phyloP scores from a whole-genome alignment of 208 protist genomes.

The Acanthamoeba sp. region DNA sequence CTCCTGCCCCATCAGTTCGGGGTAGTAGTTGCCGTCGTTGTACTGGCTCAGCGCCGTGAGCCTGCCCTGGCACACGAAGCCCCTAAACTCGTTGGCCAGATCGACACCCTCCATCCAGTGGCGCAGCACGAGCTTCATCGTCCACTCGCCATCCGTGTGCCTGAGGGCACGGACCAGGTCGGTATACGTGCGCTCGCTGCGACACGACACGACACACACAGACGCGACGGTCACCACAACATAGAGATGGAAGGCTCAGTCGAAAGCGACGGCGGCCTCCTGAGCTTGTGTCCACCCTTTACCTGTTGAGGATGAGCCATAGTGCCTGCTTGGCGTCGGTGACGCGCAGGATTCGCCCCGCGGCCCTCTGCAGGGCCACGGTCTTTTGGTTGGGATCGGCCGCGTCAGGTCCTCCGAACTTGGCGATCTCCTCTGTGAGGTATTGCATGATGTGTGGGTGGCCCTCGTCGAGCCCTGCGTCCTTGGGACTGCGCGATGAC shows the following conservation, averaged over 20 bases:
- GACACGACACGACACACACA: neutral
- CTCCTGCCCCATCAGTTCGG: constrained; percentile 12
- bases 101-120: constrained; percentile 65
- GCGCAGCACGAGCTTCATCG: constrained; percentile 66
- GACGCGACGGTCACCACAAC: neutral
- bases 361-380: constrained; percentile 6
- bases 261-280: too few species aligned
- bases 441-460: constrained; percentile 52
- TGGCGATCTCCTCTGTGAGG: constrained; percentile 46
- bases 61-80: constrained; percentile 49
- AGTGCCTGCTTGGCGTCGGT: constrained; percentile 23
- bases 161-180: constrained; percentile 10
- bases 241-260: neutral
- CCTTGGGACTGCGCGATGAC: constrained; percentile 73
- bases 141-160: constrained; percentile 35
- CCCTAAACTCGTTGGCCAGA: constrained; percentile 60
- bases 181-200: constrained; percentile 59
- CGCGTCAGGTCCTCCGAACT: neutral
- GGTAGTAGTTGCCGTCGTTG: constrained; percentile 67
- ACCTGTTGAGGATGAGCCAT: constrained; percentile 58
- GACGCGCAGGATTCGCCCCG: constrained; percentile 54
- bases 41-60: constrained; percentile 61
- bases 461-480: constrained; percentile 44
- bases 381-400: constrained; percentile 50
- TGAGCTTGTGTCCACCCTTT: neutral